Conservation (phyloP, 345 rosid genomes). For the Adansonia digitata region DNA sequence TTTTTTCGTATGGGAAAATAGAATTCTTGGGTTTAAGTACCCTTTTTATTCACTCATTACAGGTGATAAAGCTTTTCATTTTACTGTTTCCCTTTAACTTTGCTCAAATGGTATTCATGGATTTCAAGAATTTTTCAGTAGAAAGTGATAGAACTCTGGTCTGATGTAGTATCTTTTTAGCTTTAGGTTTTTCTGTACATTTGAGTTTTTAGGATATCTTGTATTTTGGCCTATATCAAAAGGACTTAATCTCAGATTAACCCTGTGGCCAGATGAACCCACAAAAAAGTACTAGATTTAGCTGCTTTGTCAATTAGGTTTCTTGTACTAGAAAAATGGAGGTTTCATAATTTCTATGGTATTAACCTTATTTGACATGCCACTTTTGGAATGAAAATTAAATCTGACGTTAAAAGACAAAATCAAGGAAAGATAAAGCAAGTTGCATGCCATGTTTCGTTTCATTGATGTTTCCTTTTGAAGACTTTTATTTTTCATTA, state of each 20-base stretch:
- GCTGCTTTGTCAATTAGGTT: neutral
- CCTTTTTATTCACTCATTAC: neutral
- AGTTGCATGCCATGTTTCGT: neutral
- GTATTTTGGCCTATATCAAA: neutral
- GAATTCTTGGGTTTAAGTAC: neutral
- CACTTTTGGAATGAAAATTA: neutral
- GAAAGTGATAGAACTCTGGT: neutral
- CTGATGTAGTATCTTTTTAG: neutral
- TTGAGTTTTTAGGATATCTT: neutral
- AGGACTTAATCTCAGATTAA: neutral
- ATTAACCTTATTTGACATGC: neutral
- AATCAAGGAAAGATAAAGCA: neutral
- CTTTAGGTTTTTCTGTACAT: neutral
- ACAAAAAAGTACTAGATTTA: neutral
- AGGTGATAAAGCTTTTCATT: neutral
- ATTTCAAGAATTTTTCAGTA: too few species aligned
- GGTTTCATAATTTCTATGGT: neutral
- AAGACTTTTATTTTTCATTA: neutral
- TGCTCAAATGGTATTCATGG: neutral
- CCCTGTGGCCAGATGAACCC: neutral
- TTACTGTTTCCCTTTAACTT: neutral
- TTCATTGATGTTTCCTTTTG: neutral
- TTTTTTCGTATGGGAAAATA: neutral
- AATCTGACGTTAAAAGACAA: neutral
- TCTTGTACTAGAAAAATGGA: neutral